A percentile compares a stretch with the other conserved stretches of the same genome.
phyloP scores from a whole-genome alignment of 176 grass and related monocot genomes.

The Phragmites australis region DNA sequence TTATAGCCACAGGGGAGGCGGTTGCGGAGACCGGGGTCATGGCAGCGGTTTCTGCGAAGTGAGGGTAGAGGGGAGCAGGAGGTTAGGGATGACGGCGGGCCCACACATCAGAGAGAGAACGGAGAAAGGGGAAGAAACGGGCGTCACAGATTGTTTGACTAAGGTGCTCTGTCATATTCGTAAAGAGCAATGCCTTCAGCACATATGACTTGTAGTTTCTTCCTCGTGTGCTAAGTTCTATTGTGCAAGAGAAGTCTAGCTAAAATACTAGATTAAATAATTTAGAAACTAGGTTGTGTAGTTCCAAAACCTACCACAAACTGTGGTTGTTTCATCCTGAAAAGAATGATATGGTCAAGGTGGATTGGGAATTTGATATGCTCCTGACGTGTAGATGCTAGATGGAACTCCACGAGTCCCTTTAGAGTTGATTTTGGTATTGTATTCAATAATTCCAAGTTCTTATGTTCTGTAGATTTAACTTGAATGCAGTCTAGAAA shows the following conservation, averaged over 20 bases:
- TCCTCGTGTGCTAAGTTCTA: neutral
- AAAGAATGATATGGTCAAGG: neutral
- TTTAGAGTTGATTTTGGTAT: neutral
- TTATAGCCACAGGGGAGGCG: too few relatives aligned
- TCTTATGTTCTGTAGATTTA: neutral
- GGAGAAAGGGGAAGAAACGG: too few relatives aligned
- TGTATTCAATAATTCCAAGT: neutral
- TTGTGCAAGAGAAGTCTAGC: neutral
- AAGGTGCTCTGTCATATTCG: neutral
- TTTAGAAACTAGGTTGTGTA: neutral
- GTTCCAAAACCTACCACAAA: neutral
- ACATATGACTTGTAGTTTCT: conserved; percentile 10
- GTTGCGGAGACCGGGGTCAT: too few relatives aligned
- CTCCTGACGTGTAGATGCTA: neutral
- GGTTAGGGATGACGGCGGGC: too few relatives aligned
- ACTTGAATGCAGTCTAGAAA: neutral
- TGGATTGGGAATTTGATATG: neutral
- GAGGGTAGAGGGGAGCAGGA: too few relatives aligned
- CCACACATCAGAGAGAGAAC: too few relatives aligned
- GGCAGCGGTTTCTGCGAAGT: too few relatives aligned
- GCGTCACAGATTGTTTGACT: neutral
- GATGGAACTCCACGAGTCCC: neutral
- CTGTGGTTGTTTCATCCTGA: neutral
- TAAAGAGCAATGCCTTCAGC: neutral
- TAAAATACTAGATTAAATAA: neutral